Base-by-base conservation (phyloP, 2,329 filamentous ascomycete genomes). In the Piedraia hortae region DNA sequence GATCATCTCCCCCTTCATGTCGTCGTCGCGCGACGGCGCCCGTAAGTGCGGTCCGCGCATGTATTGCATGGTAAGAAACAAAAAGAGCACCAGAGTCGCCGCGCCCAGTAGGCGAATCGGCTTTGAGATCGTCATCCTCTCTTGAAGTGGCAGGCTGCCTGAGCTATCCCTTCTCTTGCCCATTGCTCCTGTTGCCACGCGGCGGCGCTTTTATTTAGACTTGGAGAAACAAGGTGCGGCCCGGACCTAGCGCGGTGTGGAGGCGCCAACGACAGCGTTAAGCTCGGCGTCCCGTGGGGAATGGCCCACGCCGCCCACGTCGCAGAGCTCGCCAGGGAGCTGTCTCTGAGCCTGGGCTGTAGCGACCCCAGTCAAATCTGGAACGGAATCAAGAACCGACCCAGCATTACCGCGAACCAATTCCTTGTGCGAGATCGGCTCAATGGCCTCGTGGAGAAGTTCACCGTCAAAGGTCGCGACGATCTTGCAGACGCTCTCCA, bases 111-210 rank as follows among this genome's bases (percentile, higher is more conserved):
- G 63, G 48, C 80, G 67, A 42, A 90, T 69, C 26, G 77, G 74
- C 53, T 69, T 68, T 41, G 77, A 74, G 42, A 90, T 56, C 38
- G 71, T 74, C 78, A 90, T 90, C 33, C 35, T n/a, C n/a, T n/a
- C n/a, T n/a, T n/a, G n/a, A n/a, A n/a, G n/a, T n/a, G n/a, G n/a
- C n/a, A n/a, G n/a, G n/a, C n/a, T n/a, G n/a, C n/a, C n/a, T n/a
- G n/a, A n/a, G n/a, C n/a, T n/a, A n/a, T n/a, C n/a, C n/a, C n/a
- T n/a, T n/a, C n/a, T n/a, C n/a, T n/a, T n/a, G n/a, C n/a, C n/a
- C n/a, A n/a, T n/a, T n/a, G n/a, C n/a, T n/a, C n/a, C n/a, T n/a
- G n/a, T n/a, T n/a, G n/a, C n/a, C n/a, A n/a, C n/a, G n/a, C n/a
- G n/a, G n/a, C n/a, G n/a, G n/a, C n/a, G n/a, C n/a, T n/a, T n/a